A percentile compares a stretch with the other conserved stretches of the same genome.
Evolutionary conservation across 768 basidiomycete species (phyloP).

Genomic region (Pleurotus djamor): DNA sequence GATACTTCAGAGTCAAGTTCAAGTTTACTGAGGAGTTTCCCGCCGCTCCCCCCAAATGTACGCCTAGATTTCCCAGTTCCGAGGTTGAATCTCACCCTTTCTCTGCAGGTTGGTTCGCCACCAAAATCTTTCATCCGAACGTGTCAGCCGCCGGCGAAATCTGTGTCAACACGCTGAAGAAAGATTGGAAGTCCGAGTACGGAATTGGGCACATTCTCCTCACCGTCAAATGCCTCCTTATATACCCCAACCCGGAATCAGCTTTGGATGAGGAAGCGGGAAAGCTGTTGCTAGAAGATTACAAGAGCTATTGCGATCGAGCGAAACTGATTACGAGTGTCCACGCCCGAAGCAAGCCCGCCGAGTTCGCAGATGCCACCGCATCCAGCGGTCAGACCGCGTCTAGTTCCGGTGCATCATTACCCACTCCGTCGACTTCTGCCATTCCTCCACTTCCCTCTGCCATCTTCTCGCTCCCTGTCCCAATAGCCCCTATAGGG

Average conservation of each 20-base stretch:
- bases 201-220: constrained; percentile 91
- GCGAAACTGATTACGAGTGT: constrained; percentile 89
- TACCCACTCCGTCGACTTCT: constrained; percentile 17
- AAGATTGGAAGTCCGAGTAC: constrained; percentile 92
- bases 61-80: constrained; percentile 17
- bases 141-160: constrained; percentile 90
- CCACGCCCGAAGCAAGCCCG: constrained; percentile 77
- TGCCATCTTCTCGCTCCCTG: constrained; percentile 35
- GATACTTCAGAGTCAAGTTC: constrained; percentile 76
- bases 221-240: constrained; percentile 92
- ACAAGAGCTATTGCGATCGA: constrained; percentile 82
- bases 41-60: constrained; percentile 92
- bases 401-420: constrained; percentile 27
- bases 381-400: constrained; percentile 25
- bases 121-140: constrained; percentile 98
- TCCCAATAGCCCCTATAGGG: constrained; percentile 21
- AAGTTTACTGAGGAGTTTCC: constrained; percentile 94
- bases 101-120: constrained; percentile 76
- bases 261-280: constrained; percentile 97
- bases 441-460: constrained; percentile 17
- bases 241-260: constrained; percentile 96
- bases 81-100: constrained; percentile 8
- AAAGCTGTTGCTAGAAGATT: constrained; percentile 86
- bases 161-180: constrained; percentile 96
- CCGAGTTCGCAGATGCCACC: constrained; percentile 59